Evolutionary conservation across 768 basidiomycete species (phyloP).

Genomic region (Suillus paluster): DNA sequence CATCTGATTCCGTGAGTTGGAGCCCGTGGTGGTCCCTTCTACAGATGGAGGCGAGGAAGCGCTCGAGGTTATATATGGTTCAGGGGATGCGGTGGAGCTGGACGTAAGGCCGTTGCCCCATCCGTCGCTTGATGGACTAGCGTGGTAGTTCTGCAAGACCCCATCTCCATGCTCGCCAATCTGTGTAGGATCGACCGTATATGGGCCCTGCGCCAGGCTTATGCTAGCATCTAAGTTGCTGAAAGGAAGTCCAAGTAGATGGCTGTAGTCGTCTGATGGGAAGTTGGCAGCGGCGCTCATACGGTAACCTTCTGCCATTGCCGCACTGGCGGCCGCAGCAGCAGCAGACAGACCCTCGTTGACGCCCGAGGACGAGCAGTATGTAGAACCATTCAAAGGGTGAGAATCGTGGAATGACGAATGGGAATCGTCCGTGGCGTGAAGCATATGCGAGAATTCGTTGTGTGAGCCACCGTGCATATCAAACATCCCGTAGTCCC

Average conservation of each 20-base stretch:
- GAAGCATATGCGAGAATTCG: conserved; percentile 39
- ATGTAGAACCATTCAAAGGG: conserved; percentile 34
- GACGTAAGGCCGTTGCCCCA: conserved; percentile 74
- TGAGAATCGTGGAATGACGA: conserved; percentile 38
- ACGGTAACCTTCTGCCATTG: conserved; percentile 74
- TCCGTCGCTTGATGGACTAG: conserved; percentile 82
- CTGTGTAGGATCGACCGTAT: conserved; percentile 92
- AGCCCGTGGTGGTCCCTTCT: conserved; percentile 47
- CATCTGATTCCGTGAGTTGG: conserved; percentile 35
- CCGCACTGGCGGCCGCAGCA: conserved; percentile 67
- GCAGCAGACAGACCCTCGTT: conserved; percentile 66
- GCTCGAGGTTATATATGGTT: conserved; percentile 68
- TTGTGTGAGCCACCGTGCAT: conserved; percentile 41
- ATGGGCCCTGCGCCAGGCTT: conserved; percentile 50
- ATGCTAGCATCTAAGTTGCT: conserved; percentile 51
- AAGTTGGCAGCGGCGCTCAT: conserved; percentile 60
- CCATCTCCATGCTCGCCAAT: conserved; percentile 53
- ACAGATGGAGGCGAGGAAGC: conserved; percentile 76
- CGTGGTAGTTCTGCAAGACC: conserved; percentile 58
- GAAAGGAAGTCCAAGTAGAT: conserved; percentile 70
- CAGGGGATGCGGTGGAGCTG: conserved; percentile 76
- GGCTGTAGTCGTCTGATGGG: conserved; percentile 63
- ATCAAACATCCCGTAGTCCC: conserved; percentile 69
- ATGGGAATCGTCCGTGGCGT: conserved; percentile 30
- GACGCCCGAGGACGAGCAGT: conserved; percentile 38